A percentile compares a stretch with the other conserved stretches of the same genome.
Evolutionary conservation across 2,329 filamentous ascomycete genomes (phyloP).

Genomic region (Aaosphaeria arxii): DNA sequence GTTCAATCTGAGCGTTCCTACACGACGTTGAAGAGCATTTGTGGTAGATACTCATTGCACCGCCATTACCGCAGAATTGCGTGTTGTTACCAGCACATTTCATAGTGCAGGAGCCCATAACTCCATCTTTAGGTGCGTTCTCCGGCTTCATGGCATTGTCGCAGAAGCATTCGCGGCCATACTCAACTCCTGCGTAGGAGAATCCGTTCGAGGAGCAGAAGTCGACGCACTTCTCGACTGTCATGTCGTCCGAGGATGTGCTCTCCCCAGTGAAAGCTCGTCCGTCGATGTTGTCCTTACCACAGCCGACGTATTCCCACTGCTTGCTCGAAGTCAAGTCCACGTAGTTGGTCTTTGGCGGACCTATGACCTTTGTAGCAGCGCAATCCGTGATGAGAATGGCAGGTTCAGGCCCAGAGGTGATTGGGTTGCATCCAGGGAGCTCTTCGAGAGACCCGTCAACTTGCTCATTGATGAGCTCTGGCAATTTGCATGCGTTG

Average conservation of each 20-base stretch:
- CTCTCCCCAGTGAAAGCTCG: slow-evolving; percentile 36
- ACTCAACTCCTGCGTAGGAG: slow-evolving; percentile 58
- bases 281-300: slow-evolving; percentile 39
- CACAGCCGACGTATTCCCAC: slow-evolving; percentile 64
- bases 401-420: slow-evolving; percentile 17
- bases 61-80: slow-evolving; percentile 17
- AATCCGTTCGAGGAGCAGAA: slow-evolving; percentile 51
- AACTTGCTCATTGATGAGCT: slow-evolving; percentile 43
- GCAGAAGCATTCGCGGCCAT: slow-evolving; percentile 58
- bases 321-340: slow-evolving; percentile 50
- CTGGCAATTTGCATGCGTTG: slow-evolving; percentile 51
- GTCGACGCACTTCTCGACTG: slow-evolving; percentile 52
- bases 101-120: slow-evolving; percentile 55
- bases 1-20: slow-evolving; percentile 6
- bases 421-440: slow-evolving; percentile 58
- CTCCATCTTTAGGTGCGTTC: slow-evolving; percentile 40
- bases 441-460: slow-evolving; percentile 46
- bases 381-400: slow-evolving; percentile 37
- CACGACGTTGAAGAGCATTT: slow-evolving; percentile 10
- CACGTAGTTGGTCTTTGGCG: slow-evolving; percentile 7
- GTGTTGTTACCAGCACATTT: slow-evolving; percentile 50
- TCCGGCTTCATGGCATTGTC: slow-evolving; percentile 28
- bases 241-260: slow-evolving; percentile 45
- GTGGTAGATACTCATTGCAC: slow-evolving; percentile 19
- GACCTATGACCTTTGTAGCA: slow-evolving; percentile 3